A percentile compares a stretch with the other conserved stretches of the same genome.
Conservation (phyloP, 108 stramenopile genomes). For the Cyclotella sp. region DNA sequence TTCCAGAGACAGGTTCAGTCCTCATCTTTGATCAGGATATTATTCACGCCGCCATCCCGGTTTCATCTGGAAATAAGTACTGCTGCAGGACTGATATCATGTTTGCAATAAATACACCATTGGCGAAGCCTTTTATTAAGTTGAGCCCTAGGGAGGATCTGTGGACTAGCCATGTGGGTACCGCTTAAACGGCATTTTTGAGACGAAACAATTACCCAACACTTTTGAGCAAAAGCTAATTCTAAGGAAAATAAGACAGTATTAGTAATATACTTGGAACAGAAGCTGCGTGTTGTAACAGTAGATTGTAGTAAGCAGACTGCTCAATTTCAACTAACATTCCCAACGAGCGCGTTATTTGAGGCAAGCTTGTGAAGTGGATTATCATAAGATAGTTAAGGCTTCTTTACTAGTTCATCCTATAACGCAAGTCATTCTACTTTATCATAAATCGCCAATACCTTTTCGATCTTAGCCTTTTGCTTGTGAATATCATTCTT, state of each 20-base stretch:
- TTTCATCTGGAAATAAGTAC: conserved; percentile 44
- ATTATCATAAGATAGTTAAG: not conserved
- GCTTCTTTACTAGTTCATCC: no score
- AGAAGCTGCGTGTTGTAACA: no score
- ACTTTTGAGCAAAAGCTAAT: no score
- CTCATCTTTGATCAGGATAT: conserved; percentile 53
- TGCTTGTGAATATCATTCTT: conserved; percentile 19
- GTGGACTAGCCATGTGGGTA: not conserved
- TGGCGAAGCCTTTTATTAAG: not conserved
- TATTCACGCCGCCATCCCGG: conserved; percentile 40
- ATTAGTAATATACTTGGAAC: no score
- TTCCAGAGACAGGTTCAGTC: conserved; percentile 36
- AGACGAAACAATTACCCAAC: no score
- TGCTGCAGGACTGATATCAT: conserved; percentile 51
- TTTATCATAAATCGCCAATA: not conserved
- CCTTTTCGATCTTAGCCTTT: conserved; percentile 24
- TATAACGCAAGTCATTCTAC: not conserved
- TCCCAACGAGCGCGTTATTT: no score
- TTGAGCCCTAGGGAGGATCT: not conserved
- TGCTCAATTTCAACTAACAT: no score
- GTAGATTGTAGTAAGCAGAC: no score
- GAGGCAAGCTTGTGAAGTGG: not conserved
- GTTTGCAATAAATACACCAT: conserved; percentile 19
- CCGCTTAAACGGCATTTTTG: not conserved
- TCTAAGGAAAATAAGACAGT: no score